Percentiles rank a stretch among this genome's conserved stretches.
Conservation (phyloP, 371 early-diverging fungal genomes). For the Lichtheimia hyalospora region DNA sequence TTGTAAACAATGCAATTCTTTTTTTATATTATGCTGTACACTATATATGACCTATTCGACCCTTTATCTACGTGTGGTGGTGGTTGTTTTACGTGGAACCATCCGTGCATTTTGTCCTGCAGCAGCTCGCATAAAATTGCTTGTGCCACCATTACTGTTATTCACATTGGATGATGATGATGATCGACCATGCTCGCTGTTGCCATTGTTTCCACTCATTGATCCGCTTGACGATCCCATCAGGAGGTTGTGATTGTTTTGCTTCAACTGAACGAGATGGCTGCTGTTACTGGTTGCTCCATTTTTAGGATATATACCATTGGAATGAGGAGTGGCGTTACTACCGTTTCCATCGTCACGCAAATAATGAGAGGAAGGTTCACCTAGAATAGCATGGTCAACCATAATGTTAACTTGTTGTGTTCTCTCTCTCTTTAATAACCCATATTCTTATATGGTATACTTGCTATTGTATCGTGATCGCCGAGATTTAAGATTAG, state of each 20-base stretch:
- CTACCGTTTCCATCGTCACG: constrained; percentile 6
- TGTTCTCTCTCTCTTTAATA: neutral
- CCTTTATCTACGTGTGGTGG: neutral
- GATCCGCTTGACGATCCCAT: too few relatives aligned
- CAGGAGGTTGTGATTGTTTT: too few relatives aligned
- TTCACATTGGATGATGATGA: neutral
- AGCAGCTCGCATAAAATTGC: constrained; percentile 3
- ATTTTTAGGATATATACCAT: too few relatives aligned
- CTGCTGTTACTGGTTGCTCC: too few relatives aligned
- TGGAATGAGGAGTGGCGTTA: neutral
- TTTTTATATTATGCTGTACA: neutral
- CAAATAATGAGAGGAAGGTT: constrained; percentile 6
- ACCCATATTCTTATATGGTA: neutral
- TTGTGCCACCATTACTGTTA: constrained; percentile 1
- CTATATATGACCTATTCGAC: neutral
- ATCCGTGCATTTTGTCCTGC: neutral
- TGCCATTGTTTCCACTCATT: too few relatives aligned
- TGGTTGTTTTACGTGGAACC: constrained; percentile 7
- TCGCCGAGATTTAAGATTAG: constrained; percentile 7
- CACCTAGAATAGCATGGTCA: too few relatives aligned
- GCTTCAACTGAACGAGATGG: too few relatives aligned
- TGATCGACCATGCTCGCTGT: too few relatives aligned
- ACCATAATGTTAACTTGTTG: too few relatives aligned
- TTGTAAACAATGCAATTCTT: neutral
- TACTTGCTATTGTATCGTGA: constrained; percentile 14